Percentiles rank a stretch among this genome's conserved stretches.
phyloP scores from a whole-genome alignment of 1,284 basidiomycete species.

The Agaricales sp. region DNA sequence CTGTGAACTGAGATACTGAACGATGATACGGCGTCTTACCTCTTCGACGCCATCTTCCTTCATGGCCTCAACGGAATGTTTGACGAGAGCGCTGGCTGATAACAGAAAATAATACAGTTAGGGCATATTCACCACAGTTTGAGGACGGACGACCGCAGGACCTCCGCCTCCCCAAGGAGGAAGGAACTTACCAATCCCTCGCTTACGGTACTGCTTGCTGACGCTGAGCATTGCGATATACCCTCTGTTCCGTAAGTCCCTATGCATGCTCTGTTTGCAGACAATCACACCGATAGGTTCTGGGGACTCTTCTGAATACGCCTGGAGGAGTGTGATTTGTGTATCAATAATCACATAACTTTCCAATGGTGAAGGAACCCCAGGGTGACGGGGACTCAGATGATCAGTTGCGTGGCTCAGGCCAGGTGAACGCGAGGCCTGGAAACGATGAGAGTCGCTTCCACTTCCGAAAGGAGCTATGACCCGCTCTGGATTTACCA shows the following conservation, averaged over 20 bases:
- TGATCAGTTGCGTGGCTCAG: no score
- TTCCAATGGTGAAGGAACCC: no score
- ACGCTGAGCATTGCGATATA: conserved; percentile 99
- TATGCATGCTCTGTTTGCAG: conserved; percentile 89
- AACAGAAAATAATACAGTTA: conserved; percentile 15
- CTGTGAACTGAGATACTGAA: no score
- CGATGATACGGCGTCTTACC: conserved; percentile 39
- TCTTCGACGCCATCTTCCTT: conserved; percentile 72
- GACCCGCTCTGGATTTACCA: no score
- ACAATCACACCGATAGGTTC: conserved; percentile 85
- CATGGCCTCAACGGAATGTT: conserved; percentile 76
- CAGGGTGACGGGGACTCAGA: no score
- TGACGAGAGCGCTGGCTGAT: conserved; percentile 71
- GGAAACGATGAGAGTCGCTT: no score
- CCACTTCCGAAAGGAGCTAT: no score
- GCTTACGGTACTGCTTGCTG: conserved; percentile 68
- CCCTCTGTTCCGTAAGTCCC: conserved; percentile 70
- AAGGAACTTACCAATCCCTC: conserved; percentile 74
- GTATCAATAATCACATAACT: no score
- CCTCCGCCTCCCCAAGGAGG: conserved; percentile 22
- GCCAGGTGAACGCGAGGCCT: no score
- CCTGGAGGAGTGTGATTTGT: conserved; percentile 23
- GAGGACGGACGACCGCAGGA: conserved; percentile 27
- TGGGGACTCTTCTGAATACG: conserved; percentile 47
- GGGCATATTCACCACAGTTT: conserved; percentile 28